Base-by-base conservation (phyloP, 2,329 filamentous ascomycete genomes). In the Nigrograna mackinnonii region DNA sequence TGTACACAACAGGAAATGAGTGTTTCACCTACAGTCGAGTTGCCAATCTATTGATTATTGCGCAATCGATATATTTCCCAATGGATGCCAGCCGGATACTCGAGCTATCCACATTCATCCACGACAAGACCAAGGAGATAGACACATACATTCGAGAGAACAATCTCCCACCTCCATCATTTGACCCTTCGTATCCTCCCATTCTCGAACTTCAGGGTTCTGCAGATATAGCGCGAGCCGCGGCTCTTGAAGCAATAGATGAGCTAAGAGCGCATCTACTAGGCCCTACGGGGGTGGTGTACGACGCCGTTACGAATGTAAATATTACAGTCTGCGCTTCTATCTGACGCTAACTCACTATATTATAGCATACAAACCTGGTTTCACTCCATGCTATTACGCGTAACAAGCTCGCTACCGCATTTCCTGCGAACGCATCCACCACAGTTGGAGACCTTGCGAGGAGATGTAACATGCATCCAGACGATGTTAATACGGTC, bases 381-480 rank as follows among this genome's bases (percentile, higher is more conserved):
- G 39, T 46, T 6, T 38, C 30, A 14, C 45, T 57, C 11, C 51
- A 56, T 42, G 55, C 54, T 3, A 53, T 59, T 16, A 14, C 22
- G 12, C 43, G 37, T 2, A 58, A 52, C 26, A 32, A 42, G 5
- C 47, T 62, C 5, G 52, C 49, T 2, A 31, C 30, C 2, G 39
- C 28, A 7, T 39, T 63, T 28, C 49, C 56, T 2, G 16, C 46
- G 13, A 32, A 53, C 14, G 34, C 41, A 24, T 41, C 47, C n/a
- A 42, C 31, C 4, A 44, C 57, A 9, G 59, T 47, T 40, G 36
- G 35, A 4, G 37, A 61, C 7, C 39, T 64, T 12, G 39, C 59
- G 4, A 26, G 47, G 20, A 40, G 17, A 18, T 47, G 45, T 26
- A 35, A 40, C 3, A 16, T 61, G n/a, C 33, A 43, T 16, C 6